Evolutionary conservation across 495 filamentous ascomycete genomes (phyloP), one percentile per base, ranked within the genome.

Genomic region (Melanomma pulvis-pyrius): DNA sequence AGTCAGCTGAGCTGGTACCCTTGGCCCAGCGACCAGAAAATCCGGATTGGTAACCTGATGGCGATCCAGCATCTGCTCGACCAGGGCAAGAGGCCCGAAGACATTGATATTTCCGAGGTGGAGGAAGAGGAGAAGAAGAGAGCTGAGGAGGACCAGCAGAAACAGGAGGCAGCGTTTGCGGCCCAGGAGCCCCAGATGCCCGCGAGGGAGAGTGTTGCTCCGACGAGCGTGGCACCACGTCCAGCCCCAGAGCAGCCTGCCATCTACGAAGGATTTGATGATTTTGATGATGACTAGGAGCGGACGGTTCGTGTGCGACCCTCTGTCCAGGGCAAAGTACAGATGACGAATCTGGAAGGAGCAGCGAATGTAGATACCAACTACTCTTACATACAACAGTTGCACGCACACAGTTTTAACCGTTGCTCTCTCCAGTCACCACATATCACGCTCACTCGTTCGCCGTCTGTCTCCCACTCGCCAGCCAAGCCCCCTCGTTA

Each of bases 11-110:
- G 7, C 15, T 68, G 65, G 65, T 32, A 36, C 5, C 65, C 65
- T 0, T 68, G 65, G 65, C 65, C 65, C 0, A 29, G 22, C 52
- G 36, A 58, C 22, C 26, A 63, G 13, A 68, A 68, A 53, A 68
- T 68, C 24, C 51, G 59, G 7, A 22, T 1, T 9, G 59, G 65
- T 24, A 62, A 58, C 21, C 47, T 68, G 15, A 59, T 59, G 59
- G 21, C 21, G 17, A 68, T 68, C 6, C 65, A 68, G 48, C 15
- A 34, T 24, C 51, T 68, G 41, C 36, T 51, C 0, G 59, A 63
- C 19, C 32, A 28, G 15, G 53, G 53, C 7, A 41, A 47, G 19
- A 21, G 50, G 57, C 32, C 65, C 36, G 48, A 13, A 9, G 28
- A 52, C 17, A 25, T 32, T 19, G 9, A 25, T 57, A 36, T n/a